Conservation (phyloP, 2,329 filamentous ascomycete species). For the Penicillium sp. region DNA sequence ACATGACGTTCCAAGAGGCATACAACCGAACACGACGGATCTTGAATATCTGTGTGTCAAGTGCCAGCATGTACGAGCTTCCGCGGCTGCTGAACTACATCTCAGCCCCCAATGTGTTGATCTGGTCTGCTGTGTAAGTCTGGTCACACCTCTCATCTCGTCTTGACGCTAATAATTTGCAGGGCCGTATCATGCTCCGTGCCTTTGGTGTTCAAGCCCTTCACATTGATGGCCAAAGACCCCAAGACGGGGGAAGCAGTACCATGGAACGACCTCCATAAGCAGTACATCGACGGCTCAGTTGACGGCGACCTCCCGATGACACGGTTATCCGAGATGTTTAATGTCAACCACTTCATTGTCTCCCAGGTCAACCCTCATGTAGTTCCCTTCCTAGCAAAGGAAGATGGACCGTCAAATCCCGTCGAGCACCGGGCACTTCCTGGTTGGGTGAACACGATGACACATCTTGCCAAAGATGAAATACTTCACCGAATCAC, state of each 20-base stretch:
- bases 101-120: conserved; percentile 89
- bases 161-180: neutral
- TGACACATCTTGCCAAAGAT: conserved; percentile 72
- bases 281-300: conserved; percentile 89
- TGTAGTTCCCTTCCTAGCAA: conserved; percentile 78
- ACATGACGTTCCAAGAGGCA: conserved; percentile 92
- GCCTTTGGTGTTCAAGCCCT: conserved; percentile 78
- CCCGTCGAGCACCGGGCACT: conserved; percentile 31
- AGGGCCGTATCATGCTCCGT: conserved; percentile 90
- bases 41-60: conserved; percentile 91
- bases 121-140: conserved; percentile 83
- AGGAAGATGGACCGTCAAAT: conserved; percentile 58
- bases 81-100: conserved; percentile 87
- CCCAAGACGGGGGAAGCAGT: conserved; percentile 72
- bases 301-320: conserved; percentile 94
- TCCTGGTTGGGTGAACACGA: conserved; percentile 61
- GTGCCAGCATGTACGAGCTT: conserved; percentile 80
- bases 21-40: conserved; percentile 93
- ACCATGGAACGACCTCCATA: conserved; percentile 82
- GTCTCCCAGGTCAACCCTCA: conserved; percentile 97
- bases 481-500: conserved; percentile 80
- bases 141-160: neutral
- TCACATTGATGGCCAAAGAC: conserved; percentile 78
- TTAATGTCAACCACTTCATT: conserved; percentile 98
- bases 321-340: conserved; percentile 86